phyloP scores from a whole-genome alignment of 2,329 filamentous ascomycete species.

The Scleromitrula shiraiana region DNA sequence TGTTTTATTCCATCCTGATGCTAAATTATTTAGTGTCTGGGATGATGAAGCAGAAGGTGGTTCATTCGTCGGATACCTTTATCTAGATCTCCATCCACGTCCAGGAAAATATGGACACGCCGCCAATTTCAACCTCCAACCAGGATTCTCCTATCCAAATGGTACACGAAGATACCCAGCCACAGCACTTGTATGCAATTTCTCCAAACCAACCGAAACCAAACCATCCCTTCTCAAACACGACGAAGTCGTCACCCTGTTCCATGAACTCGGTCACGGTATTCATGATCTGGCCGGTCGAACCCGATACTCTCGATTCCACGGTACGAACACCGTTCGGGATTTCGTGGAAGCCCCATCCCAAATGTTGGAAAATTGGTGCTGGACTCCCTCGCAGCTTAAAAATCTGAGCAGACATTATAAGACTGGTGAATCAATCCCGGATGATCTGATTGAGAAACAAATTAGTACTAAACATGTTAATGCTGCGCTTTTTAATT shows the following conservation, averaged over 20 bases:
- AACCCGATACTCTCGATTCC: slow-evolving; percentile 56
- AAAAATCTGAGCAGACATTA: slow-evolving; percentile 66
- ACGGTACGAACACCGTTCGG: slow-evolving; percentile 56
- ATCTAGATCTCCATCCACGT: slow-evolving; percentile 72
- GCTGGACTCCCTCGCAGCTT: slow-evolving; percentile 59
- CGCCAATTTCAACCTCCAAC: slow-evolving; percentile 76
- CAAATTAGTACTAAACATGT: slow-evolving; percentile 72
- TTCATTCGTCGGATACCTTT: slow-evolving; percentile 73
- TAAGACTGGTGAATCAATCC: slow-evolving; percentile 60
- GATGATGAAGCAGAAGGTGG: slow-evolving; percentile 63
- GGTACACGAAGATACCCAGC: slow-evolving; percentile 68
- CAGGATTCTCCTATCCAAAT: slow-evolving; percentile 58
- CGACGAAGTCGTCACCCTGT: slow-evolving; percentile 73
- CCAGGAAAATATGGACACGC: slow-evolving; percentile 80
- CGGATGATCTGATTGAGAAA: slow-evolving; percentile 65
- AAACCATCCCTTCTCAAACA: slow-evolving; percentile 77
- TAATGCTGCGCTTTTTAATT: slow-evolving; percentile 71
- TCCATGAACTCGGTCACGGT: slow-evolving; percentile 68
- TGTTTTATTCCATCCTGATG: slow-evolving; percentile 75
- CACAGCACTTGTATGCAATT: slow-evolving; percentile 78
- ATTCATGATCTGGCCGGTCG: slow-evolving; percentile 62
- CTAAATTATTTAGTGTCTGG: slow-evolving; percentile 78
- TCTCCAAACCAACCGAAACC: slow-evolving; percentile 68
- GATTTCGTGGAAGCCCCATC: slow-evolving; percentile 67
- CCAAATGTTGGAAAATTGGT: slow-evolving; percentile 72